Base-by-base conservation (phyloP, 2,329 filamentous ascomycete genomes). In the Leptographium wingfieldii region DNA sequence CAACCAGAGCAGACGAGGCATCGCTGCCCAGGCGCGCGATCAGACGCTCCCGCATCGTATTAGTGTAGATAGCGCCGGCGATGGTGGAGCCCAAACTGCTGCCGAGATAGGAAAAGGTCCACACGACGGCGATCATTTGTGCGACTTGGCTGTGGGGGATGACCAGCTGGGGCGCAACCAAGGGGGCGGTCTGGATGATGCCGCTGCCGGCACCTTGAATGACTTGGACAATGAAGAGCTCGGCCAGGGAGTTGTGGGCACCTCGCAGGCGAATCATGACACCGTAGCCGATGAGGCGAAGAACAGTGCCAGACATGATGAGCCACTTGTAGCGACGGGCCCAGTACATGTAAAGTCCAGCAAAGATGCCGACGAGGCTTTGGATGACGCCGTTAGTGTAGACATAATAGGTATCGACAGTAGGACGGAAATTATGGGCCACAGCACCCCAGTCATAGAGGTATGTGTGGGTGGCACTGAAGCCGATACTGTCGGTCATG, bases 261-360 rank as follows among this genome's bases (percentile, higher is more conserved):
- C 54, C 75, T 4, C 76, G 73, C 9, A 80, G 71, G 2, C 77
- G 72, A 31, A 79, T 69, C 77, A 80, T 80, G 35, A 78, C 64
- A 3, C 58, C 62, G 43, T 63, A 63, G 40, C 62, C 60, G 33
- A 63, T 16, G 29, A 60, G n/a, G 53, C 62, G 62, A 7, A 63
- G n/a, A 33, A 59, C 60, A 11, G 48, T 52, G 40, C 62, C 62
- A 14, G 55, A 11, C 48, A 63, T 57, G 55, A 59, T 57, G 55
- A 57, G 58, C 54, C 55, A 60, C 60, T 62, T 63, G 62, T 60
- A 63, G 43, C 49, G 29, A 51, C 60, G 58, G 12, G 56, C 49
- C 48, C 52, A 43, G 56, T 53, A 60, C 57, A 63, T 62, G 56
- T 55, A 12, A 6, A 62, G 55, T 35, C 60, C 62, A 11, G 59